Conservation (phyloP, 306 rosid species). For the Cicer arietinum region DNA sequence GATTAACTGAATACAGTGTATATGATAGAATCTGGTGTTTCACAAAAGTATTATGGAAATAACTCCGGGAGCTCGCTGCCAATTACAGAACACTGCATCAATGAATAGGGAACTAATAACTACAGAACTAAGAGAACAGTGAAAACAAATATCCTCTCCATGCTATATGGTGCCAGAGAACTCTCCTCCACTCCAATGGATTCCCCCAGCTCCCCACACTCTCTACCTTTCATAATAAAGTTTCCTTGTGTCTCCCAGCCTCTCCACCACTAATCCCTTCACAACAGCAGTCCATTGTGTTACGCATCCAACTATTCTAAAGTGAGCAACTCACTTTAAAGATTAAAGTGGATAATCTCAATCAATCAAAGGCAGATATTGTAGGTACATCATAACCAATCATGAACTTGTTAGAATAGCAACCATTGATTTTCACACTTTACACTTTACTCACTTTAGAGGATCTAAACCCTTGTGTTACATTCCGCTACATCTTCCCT, state of each 20-base stretch:
- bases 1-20: conserved; percentile 5
- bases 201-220: background rate
- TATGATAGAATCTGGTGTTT: conserved; percentile 19
- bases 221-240: background rate
- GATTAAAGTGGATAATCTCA: too few species aligned
- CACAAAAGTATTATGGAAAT: conserved; percentile 12
- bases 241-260: conserved; percentile 5
- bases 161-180: background rate
- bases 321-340: too few species aligned
- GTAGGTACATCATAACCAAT: too few species aligned
- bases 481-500: conserved; percentile 1
- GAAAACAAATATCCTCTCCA: background rate
- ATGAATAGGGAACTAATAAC: background rate
- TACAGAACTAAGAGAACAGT: background rate
- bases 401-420: too few species aligned
- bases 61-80: background rate
- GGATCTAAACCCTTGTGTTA: background rate
- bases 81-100: background rate
- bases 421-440: too few species aligned
- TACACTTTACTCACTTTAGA: too few species aligned
- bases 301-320: too few species aligned
- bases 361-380: too few species aligned
- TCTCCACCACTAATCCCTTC: background rate
- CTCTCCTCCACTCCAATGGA: conserved; percentile 3
- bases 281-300: background rate